These are phyloP conservation scores for Leccinellum albellum DNA, from an alignment of 768 basidiomycete genomes.

Conservation along the genomic window DNA sequence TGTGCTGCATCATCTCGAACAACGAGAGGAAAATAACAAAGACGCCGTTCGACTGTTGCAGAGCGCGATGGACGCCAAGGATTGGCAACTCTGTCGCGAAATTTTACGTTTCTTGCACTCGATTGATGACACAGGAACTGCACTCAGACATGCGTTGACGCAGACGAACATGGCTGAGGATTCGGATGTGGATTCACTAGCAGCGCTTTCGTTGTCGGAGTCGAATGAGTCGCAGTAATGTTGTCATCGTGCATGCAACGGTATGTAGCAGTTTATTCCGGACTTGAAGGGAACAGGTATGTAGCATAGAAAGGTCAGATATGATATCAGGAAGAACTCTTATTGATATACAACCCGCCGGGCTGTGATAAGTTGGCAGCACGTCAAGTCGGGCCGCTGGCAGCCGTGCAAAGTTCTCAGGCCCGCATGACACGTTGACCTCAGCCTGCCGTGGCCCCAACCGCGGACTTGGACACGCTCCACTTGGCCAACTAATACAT, in stretches of 20 bases:
- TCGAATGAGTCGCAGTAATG: not conserved
- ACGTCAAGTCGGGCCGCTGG: not conserved
- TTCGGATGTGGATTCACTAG: not conserved
- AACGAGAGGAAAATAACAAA: conserved; percentile 69
- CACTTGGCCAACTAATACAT: not conserved
- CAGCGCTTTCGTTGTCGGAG: not conserved
- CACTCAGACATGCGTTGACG: conserved; percentile 58
- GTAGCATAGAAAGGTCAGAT: not conserved
- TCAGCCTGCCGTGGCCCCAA: no score
- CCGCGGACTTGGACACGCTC: not conserved
- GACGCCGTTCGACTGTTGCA: conserved; percentile 81
- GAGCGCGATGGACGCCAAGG: conserved; percentile 69
- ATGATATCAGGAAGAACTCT: no score
- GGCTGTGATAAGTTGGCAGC: no score
- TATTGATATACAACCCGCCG: no score
- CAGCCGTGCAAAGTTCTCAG: not conserved
- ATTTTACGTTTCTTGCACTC: conserved; percentile 89
- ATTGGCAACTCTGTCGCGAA: conserved; percentile 91
- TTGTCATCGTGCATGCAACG: not conserved
- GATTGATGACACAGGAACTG: conserved; percentile 80
- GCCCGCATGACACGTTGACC: no score
- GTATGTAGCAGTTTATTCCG: conserved; percentile 2
- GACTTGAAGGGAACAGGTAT: not conserved
- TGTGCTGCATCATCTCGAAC: conserved; percentile 90
- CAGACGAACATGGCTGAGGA: conserved; percentile 41